Base-by-base conservation (phyloP, 352 stramenopile genomes). In the Globisporangium orthogonon region DNA sequence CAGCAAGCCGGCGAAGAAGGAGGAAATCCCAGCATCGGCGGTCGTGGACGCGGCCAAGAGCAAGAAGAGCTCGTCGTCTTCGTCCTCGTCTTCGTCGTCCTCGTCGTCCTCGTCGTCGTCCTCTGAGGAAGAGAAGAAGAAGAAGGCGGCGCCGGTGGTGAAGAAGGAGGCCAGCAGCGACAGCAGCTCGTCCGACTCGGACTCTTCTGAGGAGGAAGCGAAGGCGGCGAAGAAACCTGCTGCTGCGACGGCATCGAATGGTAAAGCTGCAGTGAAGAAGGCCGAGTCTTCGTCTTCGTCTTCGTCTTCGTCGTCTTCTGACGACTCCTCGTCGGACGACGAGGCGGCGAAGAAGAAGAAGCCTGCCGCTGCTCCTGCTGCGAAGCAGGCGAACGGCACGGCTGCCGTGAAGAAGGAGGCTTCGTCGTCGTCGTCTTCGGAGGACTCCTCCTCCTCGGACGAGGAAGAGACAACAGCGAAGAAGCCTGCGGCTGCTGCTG, bases 11-110 rank as follows among this genome's bases (percentile, higher is more conserved):
- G n/a, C 54, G 6, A 76, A 78, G 63, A 87, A 83, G 58, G 65
- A 70, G 58, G 71, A 78, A 50, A 82, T 89, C 64, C 71, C 74
- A 31, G 70, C 75, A 18, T 54, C 67, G 18, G 74, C 74, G 7
- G 71, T 86, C 7, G 70, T 90, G 15, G 74, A 89, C 45, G 77
- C 70, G 2, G 67, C 70, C 58, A 80, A 80, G 63, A 52, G 54
- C 48, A 76, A 76, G 62, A 86, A 80, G 63, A 68, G 57, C 50
- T 40, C 67, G 43, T 71, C 66, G 0, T 60, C 61, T 0, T 66
- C 59, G 7, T 75, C 45, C 45, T 76, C 69, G 7, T 70, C 65
- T 5, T 78, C 63, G 0, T 76, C 69, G 1, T 70, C 61, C 5
- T 78, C 69, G 0, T 83, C 70, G 7, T 74, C 69, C 0, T 83